A percentile compares a stretch with the other conserved stretches of the same genome.
Evolutionary conservation across 139 green algal species (phyloP).

Genomic region (Volvox reticuliferus): DNA sequence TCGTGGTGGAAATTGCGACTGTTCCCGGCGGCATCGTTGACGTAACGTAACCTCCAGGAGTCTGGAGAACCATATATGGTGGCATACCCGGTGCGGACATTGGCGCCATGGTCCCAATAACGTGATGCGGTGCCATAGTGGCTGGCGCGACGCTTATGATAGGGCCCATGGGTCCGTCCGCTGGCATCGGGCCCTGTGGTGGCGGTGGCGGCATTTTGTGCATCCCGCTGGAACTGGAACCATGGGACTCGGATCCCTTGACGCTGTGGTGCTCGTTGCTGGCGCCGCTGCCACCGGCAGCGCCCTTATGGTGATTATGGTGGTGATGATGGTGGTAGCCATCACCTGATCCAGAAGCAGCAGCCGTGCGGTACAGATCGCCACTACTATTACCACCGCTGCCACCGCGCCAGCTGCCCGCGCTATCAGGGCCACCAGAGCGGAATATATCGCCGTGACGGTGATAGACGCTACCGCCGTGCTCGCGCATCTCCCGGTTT

Average conservation of each 20-base stretch:
- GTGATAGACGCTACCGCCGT: background rate
- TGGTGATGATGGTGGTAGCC: slow-evolving; percentile 33
- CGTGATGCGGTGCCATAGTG: background rate
- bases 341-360: background rate
- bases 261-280: slow-evolving; percentile 8
- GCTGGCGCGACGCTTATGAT: background rate
- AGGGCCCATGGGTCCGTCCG: background rate
- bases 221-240: background rate
- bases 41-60: slow-evolving; percentile 26
- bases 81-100: slow-evolving; percentile 3
- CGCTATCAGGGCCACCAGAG: background rate
- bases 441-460: background rate
- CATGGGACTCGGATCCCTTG: background rate
- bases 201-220: slow-evolving; percentile 44
- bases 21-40: slow-evolving; percentile 9
- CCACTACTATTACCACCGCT: background rate
- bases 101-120: slow-evolving; percentile 9
- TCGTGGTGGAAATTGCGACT: background rate
- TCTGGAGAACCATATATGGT: background rate
- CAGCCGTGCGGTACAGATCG: slow-evolving; percentile 5
- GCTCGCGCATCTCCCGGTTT: slow-evolving; percentile 10
- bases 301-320: background rate
- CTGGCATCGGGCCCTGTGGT: slow-evolving; percentile 12
- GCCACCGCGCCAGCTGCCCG: background rate
- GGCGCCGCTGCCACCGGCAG: background rate